These are phyloP conservation scores for Quercus robur DNA, from an alignment of 306 rosid genomes.

Conservation along the genomic window DNA sequence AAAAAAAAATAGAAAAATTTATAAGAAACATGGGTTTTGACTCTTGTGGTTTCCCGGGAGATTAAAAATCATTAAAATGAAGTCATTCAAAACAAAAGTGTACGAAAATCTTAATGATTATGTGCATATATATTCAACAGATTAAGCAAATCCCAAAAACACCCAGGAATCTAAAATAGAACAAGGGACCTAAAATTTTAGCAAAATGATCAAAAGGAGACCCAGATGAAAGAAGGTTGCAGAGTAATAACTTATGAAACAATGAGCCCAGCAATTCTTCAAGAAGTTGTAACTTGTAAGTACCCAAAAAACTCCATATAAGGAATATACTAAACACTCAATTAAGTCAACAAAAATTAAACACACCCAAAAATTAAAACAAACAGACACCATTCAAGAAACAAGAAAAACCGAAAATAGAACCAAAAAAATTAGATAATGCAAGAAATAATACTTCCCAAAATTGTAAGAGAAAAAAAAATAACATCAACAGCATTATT, in stretches of 20 bases:
- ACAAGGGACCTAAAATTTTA: neutral
- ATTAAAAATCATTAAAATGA: neutral
- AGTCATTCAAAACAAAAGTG: neutral
- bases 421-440: neutral
- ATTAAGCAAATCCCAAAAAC: neutral
- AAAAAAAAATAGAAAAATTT: neutral
- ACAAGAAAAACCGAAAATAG: neutral
- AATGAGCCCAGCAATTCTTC: neutral
- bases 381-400: neutral
- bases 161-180: neutral
- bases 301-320: neutral
- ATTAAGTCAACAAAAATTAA: too few relatives aligned
- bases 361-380: neutral
- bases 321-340: neutral
- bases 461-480: neutral
- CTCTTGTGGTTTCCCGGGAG: neutral
- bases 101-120: neutral
- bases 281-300: neutral
- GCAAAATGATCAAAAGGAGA: neutral
- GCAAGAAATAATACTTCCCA: neutral
- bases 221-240: neutral
- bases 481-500: neutral
- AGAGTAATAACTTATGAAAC: neutral
- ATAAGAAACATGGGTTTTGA: neutral
- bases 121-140: neutral